Conservation (phyloP, 2,329 filamentous ascomycete genomes). For the Hirsutella rhossiliensis region DNA sequence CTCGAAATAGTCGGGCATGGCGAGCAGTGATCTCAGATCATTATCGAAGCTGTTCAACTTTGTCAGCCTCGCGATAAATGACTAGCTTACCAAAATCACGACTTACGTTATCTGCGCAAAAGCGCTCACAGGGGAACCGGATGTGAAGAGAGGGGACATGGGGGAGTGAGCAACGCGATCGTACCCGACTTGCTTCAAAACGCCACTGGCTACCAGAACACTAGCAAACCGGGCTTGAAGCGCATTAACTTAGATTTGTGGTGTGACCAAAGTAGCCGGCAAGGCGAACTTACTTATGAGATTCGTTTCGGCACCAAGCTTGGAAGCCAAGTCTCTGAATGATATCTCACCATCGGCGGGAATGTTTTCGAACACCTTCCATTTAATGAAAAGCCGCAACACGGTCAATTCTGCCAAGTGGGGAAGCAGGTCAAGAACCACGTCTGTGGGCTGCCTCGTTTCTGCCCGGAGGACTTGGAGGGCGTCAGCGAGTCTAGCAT, state of each 20-base stretch:
- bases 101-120: slow-evolving; percentile 1
- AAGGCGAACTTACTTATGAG: background rate
- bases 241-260: no score
- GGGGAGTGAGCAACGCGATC: background rate
- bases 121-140: background rate
- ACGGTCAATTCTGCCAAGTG: slow-evolving; percentile 3
- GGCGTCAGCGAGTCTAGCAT: background rate
- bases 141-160: background rate
- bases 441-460: background rate
- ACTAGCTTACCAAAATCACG: no score
- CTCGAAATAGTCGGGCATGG: slow-evolving; percentile 19
- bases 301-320: slow-evolving; percentile 12
- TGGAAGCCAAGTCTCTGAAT: slow-evolving; percentile 14
- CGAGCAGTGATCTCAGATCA: slow-evolving; percentile 8
- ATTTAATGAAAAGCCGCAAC: slow-evolving; percentile 16
- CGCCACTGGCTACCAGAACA: slow-evolving; percentile 3
- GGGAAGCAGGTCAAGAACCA: slow-evolving; percentile 6
- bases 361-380: slow-evolving; percentile 19
- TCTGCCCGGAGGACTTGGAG: background rate
- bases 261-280: background rate
- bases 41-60: slow-evolving; percentile 12
- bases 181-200: slow-evolving; percentile 1
- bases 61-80: background rate
- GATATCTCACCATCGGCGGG: slow-evolving; percentile 13
- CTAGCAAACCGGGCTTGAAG: slow-evolving; percentile 1